These are phyloP conservation scores for Mycena albidolilacea DNA, from an alignment of 768 basidiomycete species.

Conservation along the genomic window DNA sequence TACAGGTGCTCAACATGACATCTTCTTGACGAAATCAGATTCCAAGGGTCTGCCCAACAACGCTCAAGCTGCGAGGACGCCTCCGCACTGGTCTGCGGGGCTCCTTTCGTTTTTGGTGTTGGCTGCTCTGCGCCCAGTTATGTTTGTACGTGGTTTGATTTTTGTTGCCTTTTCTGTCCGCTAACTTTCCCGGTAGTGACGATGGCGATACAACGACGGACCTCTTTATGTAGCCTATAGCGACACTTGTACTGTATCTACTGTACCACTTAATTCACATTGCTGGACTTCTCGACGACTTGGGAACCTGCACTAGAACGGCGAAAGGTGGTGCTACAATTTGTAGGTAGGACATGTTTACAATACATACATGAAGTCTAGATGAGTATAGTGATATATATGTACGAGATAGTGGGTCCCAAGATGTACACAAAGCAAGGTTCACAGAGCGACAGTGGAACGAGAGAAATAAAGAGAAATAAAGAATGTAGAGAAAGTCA, in stretches of 20 bases:
- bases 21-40: slow-evolving; percentile 6
- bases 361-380: slow-evolving; percentile 11
- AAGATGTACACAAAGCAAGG: slow-evolving; percentile 33
- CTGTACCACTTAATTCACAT: slow-evolving; percentile 17
- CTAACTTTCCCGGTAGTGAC: neutral
- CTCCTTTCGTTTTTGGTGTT: neutral
- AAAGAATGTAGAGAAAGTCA: slow-evolving; percentile 3
- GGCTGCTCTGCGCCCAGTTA: neutral
- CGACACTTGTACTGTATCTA: neutral
- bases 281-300: neutral
- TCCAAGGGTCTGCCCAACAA: neutral
- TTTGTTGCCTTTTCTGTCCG: neutral
- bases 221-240: neutral
- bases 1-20: slow-evolving; percentile 28
- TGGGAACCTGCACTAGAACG: neutral
- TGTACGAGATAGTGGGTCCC: neutral
- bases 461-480: slow-evolving; percentile 14
- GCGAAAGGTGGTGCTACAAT: neutral
- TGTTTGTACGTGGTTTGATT: neutral
- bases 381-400: slow-evolving; percentile 11
- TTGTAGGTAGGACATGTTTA: slow-evolving; percentile 7
- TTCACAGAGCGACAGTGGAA: slow-evolving; percentile 17
- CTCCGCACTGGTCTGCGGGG: slow-evolving; percentile 10
- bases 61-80: neutral
- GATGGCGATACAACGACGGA: neutral